Percentiles rank a stretch among this genome's conserved stretches.
phyloP scores from a whole-genome alignment of 345 rosid species.

The Syzygium aromaticum region DNA sequence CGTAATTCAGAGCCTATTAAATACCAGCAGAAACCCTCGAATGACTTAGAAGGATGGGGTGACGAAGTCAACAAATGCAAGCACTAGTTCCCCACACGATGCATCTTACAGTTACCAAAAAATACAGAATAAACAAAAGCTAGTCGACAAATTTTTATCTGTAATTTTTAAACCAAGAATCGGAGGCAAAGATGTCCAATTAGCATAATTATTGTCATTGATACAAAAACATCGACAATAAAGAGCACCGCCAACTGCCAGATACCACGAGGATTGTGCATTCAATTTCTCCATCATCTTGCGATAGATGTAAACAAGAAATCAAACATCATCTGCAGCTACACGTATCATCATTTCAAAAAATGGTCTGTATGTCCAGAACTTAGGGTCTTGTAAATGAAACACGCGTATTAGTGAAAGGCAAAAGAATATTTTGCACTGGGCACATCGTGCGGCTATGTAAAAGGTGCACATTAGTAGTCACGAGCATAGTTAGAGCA shows the following conservation, averaged over 20 bases:
- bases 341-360: slow-evolving; percentile 85
- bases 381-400: slow-evolving; percentile 63
- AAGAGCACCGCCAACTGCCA: slow-evolving; percentile 71
- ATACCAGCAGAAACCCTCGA: background rate
- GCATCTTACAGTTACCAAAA: too few relatives aligned
- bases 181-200: slow-evolving; percentile 66
- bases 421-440: background rate
- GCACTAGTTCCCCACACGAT: background rate
- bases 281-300: slow-evolving; percentile 79
- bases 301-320: slow-evolving; percentile 65
- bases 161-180: slow-evolving; percentile 51
- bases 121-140: background rate
- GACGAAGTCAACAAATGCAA: background rate
- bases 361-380: slow-evolving; percentile 82
- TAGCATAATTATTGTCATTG: slow-evolving; percentile 54
- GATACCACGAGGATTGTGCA: slow-evolving; percentile 61
- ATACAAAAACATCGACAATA: slow-evolving; percentile 86
- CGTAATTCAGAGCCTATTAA: background rate
- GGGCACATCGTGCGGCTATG: rapidly evolving
- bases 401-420: background rate
- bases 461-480: background rate
- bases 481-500: background rate
- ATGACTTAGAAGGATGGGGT: background rate
- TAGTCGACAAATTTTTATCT: background rate
- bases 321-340: slow-evolving; percentile 95